Conservation (phyloP, 495 filamentous ascomycete genomes). For the Cairneyella variabilis region DNA sequence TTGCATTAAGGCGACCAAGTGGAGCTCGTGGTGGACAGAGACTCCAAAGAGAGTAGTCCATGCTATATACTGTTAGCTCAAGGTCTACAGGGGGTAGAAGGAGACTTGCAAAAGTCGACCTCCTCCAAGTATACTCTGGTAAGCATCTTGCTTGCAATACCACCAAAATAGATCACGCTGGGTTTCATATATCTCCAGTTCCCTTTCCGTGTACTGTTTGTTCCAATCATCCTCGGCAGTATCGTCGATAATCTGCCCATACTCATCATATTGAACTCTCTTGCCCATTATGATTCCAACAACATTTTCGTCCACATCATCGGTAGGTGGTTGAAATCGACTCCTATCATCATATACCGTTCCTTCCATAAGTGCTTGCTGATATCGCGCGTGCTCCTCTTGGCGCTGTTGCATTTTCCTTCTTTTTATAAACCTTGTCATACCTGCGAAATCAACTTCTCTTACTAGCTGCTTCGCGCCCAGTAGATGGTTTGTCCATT, state of each 20-base stretch:
- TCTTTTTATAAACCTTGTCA: constrained; percentile 66
- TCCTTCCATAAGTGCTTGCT: constrained; percentile 10
- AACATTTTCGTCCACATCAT: constrained; percentile 34
- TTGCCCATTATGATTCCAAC: constrained; percentile 31
- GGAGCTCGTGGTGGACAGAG: constrained; percentile 81
- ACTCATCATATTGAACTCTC: constrained; percentile 20
- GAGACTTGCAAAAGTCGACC: constrained; percentile 72
- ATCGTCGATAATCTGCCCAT: constrained; percentile 19
- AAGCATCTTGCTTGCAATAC: constrained; percentile 89
- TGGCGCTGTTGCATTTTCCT: constrained; percentile 33
- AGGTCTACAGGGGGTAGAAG: constrained; percentile 2
- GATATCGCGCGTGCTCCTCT: constrained; percentile 17
- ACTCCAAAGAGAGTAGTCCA: constrained; percentile 74
- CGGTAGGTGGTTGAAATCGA: constrained; percentile 20
- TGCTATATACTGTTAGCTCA: constrained; percentile 43
- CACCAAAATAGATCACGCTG: constrained; percentile 94
- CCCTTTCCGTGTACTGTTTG: constrained; percentile 55
- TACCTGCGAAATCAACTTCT: constrained; percentile 73
- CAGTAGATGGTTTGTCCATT: constrained; percentile 90
- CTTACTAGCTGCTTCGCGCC: constrained; percentile 79
- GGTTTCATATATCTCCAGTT: constrained; percentile 73
- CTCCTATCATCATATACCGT: constrained; percentile 24
- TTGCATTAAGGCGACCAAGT: constrained; percentile 71
- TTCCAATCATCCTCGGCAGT: neutral
- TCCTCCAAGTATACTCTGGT: constrained; percentile 86